Percentiles rank a stretch among this genome's conserved stretches.
phyloP scores from a whole-genome alignment of 1,284 basidiomycete species.

The Termitomyces sp. region DNA sequence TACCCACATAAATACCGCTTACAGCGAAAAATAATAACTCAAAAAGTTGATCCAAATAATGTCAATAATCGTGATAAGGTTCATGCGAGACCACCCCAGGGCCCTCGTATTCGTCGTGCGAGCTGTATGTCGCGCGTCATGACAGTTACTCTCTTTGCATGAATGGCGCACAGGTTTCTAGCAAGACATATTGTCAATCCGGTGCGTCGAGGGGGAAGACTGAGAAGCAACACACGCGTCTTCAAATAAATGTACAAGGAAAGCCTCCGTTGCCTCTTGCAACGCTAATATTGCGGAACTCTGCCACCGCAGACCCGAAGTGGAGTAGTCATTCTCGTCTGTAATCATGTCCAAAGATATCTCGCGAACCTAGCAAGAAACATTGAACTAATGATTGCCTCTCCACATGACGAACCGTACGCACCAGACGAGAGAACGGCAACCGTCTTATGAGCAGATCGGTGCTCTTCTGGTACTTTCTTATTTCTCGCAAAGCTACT shows the following conservation, averaged over 20 bases:
- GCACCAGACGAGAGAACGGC: conserved; percentile 87
- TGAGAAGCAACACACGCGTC: conserved; percentile 71
- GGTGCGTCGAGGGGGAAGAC: background rate
- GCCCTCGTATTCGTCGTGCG: conserved; percentile 89
- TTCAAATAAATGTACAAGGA: conserved; percentile 90
- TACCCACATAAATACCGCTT: conserved; percentile 8
- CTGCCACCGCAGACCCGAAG: conserved; percentile 81
- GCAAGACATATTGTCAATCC: conserved; percentile 31
- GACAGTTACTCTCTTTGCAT: conserved; percentile 97
- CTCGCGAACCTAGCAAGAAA: conserved; percentile 72
- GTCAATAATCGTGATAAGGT: conserved; percentile 9
- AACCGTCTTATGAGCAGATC: conserved; percentile 84
- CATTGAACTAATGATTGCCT: background rate
- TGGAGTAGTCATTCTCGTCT: conserved; percentile 58
- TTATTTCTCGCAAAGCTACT: conserved; percentile 85
- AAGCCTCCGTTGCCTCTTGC: conserved; percentile 94
- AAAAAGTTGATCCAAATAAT: conserved; percentile 19
- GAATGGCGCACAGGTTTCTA: conserved; percentile 88
- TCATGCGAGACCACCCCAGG: conserved; percentile 57
- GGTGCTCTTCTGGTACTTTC: conserved; percentile 91
- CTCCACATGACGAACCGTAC: conserved; percentile 25
- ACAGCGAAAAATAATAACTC: conserved; percentile 13
- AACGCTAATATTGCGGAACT: conserved; percentile 85
- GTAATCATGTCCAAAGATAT: conserved; percentile 86
- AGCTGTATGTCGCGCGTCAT: conserved; percentile 98